Evolutionary conservation across 2,329 filamentous ascomycete genomes (phyloP), one percentile per base, ranked within the genome.

Genomic region (Fusarium sp.): DNA sequence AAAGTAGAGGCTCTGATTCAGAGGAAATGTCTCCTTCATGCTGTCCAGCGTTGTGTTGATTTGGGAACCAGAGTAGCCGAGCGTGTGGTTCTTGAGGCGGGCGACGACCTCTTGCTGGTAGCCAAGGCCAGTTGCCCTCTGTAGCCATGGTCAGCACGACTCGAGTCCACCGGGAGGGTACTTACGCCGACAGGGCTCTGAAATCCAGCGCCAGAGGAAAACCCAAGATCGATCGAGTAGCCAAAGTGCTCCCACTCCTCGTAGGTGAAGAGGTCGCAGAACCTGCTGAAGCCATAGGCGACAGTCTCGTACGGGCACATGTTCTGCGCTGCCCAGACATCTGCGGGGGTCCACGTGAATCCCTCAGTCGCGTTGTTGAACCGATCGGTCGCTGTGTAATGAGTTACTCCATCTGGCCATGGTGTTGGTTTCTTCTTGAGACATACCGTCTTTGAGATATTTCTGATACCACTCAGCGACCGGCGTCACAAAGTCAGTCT

Each of bases 261-360:
- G 64, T 88, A 91, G 0, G 86, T 92, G 71, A 93, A 93, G 4
- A 93, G 80, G 21, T 85, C 78, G 70, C 90, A 93, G 77, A 91
- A 93, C 9, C 80, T 81, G 65, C 88, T 91, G 77, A 87, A 93
- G 19, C 90, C 90, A 56, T 89, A 87, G 1, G 88, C 86, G n/a
- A 91, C 82, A 0, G 88, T 92, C 73, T 93, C 90, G 69, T 93
- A 93, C 0, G 90, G 86, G 66, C 90, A 93, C 71, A 93, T 80
- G 4, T 80, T 87, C 72, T 93, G 90, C 0, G 86, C 86, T 15
- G 88, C 84, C 73, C 88, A 90, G 0, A 83, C 83, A 67, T 90
- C 87, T 4, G 79, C 73, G 4, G 84, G 70, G 1, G 84, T 88
- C 86, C 89, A 91, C 49, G 88, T 83, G 70, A 87, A 82, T 17